Evolutionary conservation across 169 alveolate species (phyloP).

Genomic region (Plasmodium relictum): DNA sequence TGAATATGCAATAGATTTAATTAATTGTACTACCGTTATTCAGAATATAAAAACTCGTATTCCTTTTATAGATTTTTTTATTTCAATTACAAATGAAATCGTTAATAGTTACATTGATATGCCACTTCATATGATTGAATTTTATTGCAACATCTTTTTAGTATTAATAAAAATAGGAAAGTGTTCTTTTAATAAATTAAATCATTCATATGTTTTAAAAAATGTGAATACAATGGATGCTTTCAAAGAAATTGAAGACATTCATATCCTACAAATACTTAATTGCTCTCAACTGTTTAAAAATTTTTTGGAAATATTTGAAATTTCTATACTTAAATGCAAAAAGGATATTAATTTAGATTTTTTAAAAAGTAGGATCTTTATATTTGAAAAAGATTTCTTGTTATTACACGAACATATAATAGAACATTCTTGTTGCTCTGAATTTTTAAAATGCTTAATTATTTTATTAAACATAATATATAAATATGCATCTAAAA

Average conservation of each 20-base stretch:
- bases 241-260: not conserved
- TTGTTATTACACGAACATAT: not conserved
- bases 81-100: conserved; percentile 36
- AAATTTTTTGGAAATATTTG: conserved; percentile 36
- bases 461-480: conserved; percentile 53
- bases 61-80: conserved; percentile 51
- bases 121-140: conserved; percentile 37
- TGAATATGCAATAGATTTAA: conserved; percentile 31
- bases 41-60: conserved; percentile 5
- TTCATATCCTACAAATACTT: conserved; percentile 12
- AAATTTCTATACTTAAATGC: conserved; percentile 29
- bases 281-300: conserved; percentile 20
- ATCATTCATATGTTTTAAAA: not conserved
- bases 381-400: conserved; percentile 33
- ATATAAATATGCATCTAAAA: conserved; percentile 22
- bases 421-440: conserved; percentile 7
- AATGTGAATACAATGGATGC: too few relatives aligned
- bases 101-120: conserved; percentile 44
- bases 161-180: conserved; percentile 7
- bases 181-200: conserved; percentile 23
- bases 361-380: conserved; percentile 53
- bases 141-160: conserved; percentile 42
- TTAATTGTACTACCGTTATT: not conserved
- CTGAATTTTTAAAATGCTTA: conserved; percentile 33
- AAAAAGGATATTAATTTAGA: conserved; percentile 31